Evolutionary conservation across 1,284 basidiomycete species (phyloP).

Genomic region (Coniferiporia sulphurascens): DNA sequence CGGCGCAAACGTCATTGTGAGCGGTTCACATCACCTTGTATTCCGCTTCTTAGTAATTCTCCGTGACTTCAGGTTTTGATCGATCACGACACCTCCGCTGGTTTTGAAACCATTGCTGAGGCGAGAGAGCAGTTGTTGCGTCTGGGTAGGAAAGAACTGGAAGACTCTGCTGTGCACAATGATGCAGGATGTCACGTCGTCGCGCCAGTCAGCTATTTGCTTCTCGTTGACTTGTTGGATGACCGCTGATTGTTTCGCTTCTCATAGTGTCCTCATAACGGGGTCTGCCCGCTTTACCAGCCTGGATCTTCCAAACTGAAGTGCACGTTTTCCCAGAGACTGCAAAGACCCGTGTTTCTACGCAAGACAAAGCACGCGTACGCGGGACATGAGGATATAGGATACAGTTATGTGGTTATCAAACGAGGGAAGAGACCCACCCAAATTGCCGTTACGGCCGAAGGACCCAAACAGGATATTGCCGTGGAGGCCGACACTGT

Average conservation of each 20-base stretch:
- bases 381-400: conserved; percentile 79
- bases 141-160: conserved; percentile 55
- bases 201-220: conserved; percentile 60
- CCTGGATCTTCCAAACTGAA: conserved; percentile 48
- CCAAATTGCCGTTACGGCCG: background rate
- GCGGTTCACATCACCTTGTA: conserved; percentile 24
- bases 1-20: conserved; percentile 75
- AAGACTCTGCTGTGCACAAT: conserved; percentile 37
- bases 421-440: conserved; percentile 67
- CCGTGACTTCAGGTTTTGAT: conserved; percentile 67
- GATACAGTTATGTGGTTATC: conserved; percentile 90
- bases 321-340: conserved; percentile 84
- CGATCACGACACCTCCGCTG: conserved; percentile 74
- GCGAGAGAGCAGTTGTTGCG: conserved; percentile 78
- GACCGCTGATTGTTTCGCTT: conserved; percentile 16
- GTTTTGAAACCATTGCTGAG: conserved; percentile 80
- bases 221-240: conserved; percentile 19
- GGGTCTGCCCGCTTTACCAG: conserved; percentile 70
- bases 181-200: conserved; percentile 70
- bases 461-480: background rate
- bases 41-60: conserved; percentile 20
- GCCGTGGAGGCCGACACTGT: conserved; percentile 34
- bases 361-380: conserved; percentile 84
- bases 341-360: conserved; percentile 83
- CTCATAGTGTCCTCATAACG: conserved; percentile 86